Percentiles rank a stretch among this genome's conserved stretches.
phyloP scores from a whole-genome alignment of 306 rosid species.

The Cucumis cinereus region DNA sequence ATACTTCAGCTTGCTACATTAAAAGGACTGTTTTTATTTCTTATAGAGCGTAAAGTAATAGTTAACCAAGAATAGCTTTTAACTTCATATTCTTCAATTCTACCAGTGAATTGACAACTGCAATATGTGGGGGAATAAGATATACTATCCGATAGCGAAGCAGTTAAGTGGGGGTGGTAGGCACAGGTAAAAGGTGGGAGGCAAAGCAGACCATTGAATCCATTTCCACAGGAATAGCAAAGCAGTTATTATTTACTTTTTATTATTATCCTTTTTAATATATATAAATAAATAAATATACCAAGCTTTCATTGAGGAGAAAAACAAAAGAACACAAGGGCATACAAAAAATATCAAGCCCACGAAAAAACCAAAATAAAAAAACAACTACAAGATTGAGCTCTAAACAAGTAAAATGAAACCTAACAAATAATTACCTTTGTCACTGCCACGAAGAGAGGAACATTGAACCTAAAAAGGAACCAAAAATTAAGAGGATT shows the following conservation, averaged over 20 bases:
- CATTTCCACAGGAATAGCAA: too few species aligned
- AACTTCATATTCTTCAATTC: background rate
- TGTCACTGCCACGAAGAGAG: background rate
- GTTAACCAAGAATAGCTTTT: background rate
- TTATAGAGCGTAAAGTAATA: background rate
- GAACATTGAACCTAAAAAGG: background rate
- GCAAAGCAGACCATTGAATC: background rate
- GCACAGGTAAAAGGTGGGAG: background rate
- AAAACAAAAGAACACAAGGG: background rate
- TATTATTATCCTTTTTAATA: too few species aligned
- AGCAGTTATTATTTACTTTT: too few species aligned
- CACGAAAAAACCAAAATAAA: too few species aligned
- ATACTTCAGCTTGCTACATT: background rate
- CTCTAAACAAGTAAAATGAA: background rate
- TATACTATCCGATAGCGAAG: background rate
- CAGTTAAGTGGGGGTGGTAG: background rate
- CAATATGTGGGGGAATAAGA: background rate
- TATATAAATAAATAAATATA: too few species aligned
- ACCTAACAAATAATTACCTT: background rate
- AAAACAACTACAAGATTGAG: background rate
- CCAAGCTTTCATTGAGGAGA: background rate
- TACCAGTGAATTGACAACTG: background rate
- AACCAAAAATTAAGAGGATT: background rate
- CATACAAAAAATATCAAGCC: background rate
- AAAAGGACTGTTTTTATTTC: background rate